Base-by-base conservation (phyloP, 164 flowering plant genomes). In the Santalum album region DNA sequence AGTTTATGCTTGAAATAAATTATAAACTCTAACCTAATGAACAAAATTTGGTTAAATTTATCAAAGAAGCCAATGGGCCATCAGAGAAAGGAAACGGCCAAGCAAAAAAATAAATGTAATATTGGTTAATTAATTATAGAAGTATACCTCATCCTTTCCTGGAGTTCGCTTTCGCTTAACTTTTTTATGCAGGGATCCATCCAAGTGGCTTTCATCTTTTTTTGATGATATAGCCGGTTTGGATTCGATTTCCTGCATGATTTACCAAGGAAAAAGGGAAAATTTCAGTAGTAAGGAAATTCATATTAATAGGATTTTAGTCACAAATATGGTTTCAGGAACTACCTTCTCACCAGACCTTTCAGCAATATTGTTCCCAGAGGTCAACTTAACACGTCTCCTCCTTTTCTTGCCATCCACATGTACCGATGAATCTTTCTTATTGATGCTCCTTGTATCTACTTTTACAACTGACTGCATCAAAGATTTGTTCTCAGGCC, bases 131-230 rank as follows among this genome's bases (percentile, higher is more conserved):
- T 25, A 40, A 69, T 29, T 29, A 25, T 6, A 50, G 51, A 29
- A 22, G 25, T 46, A 40, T 63, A 70, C 74, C 70, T 44, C 49
- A 25, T 52, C 60, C 34, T 63, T 57, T 25, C 36, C 22, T 24
- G 51, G 38, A 25, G 57, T 53, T 7, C n/a, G 53, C 47, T 49
- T 58, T 51, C 59, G 59, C 62, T 49, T 66, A 18, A 12, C 2
- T 43, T 29, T 12, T 49, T 18, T 36, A 23, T 63, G 44, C 18
- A 51, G 59, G 22, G 65, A 49, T 34, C 36, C 51, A 20, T n/a
- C n/a, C n/a, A n/a, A n/a, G n/a, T 59, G 1, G 49, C 40, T 54
- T 27, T 25, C 55, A 17, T 40, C 53, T 52, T 47, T 34, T 12
- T 35, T 17, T 0, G 48, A 42, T 32, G 39, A 53, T 24, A 47